phyloP scores from a whole-genome alignment of 176 grass and related monocot species.

The Canna indica region DNA sequence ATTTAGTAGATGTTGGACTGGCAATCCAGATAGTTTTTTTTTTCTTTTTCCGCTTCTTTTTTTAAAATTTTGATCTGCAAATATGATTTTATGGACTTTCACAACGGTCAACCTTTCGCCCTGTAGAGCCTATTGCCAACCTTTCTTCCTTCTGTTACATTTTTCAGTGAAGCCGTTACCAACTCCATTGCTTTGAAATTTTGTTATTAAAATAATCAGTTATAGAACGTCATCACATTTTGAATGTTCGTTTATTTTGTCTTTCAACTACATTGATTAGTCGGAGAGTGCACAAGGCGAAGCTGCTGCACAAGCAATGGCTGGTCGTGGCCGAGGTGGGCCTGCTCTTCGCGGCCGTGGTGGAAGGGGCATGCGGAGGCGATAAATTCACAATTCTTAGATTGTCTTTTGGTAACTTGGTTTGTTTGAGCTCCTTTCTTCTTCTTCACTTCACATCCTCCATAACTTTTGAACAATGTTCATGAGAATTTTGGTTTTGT shows the following conservation, averaged over 20 bases:
- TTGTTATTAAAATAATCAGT: no score
- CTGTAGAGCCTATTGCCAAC: no score
- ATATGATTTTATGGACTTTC: no score
- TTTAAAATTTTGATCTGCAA: no score
- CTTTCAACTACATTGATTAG: constrained; percentile 22
- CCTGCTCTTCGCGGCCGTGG: constrained; percentile 67
- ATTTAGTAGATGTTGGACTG: no score
- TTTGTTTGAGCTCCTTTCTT: background rate
- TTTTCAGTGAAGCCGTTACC: no score
- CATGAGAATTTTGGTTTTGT: background rate
- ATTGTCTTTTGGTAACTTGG: background rate
- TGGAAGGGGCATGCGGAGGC: constrained; percentile 84
- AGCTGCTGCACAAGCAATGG: constrained; percentile 77
- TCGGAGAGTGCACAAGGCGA: constrained; percentile 93
- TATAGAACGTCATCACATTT: no score
- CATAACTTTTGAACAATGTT: background rate
- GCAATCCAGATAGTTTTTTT: no score
- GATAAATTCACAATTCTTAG: constrained; percentile 20
- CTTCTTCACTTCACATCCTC: background rate
- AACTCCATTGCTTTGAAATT: no score
- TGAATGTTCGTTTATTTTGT: background rate
- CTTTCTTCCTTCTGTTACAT: no score
- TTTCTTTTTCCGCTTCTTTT: no score
- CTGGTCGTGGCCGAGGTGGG: constrained; percentile 47
- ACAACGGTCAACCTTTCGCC: no score